phyloP scores from a whole-genome alignment of 345 rosid species.

The Euclidium syriacum region DNA sequence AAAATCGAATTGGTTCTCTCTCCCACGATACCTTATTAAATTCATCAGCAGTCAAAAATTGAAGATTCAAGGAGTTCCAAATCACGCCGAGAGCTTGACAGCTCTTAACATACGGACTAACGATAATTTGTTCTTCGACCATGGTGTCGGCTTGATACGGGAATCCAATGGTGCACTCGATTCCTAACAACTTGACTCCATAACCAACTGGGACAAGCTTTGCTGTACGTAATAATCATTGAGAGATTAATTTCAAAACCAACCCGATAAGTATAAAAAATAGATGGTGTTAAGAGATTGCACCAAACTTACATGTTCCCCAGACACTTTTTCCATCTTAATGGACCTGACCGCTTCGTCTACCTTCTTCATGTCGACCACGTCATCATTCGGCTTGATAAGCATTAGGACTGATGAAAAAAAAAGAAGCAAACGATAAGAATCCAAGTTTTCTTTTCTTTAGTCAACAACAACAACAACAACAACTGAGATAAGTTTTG shows the following conservation, averaged over 20 bases:
- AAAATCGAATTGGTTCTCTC: too few species aligned
- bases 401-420: constrained; percentile 48
- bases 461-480: too few species aligned
- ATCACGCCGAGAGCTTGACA: neutral
- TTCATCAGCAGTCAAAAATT: too few species aligned
- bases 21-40: too few species aligned
- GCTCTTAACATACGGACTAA: neutral
- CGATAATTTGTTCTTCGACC: neutral
- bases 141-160: too few species aligned
- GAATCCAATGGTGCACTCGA: neutral
- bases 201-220: neutral
- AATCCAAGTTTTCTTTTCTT: too few species aligned
- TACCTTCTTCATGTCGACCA: constrained; percentile 63
- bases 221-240: neutral
- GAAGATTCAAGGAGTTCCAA: neutral
- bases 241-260: neutral
- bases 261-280: neutral
- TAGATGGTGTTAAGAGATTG: too few species aligned
- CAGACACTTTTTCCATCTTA: constrained; percentile 50
- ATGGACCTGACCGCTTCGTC: constrained; percentile 63
- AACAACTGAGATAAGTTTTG: neutral
- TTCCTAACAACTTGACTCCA: neutral
- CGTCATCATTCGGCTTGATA: constrained; percentile 66
- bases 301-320: constrained; percentile 43
- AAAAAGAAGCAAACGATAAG: neutral